Base-by-base conservation (phyloP, 169 alveolate genomes). In the Eimeria zaria region DNA sequence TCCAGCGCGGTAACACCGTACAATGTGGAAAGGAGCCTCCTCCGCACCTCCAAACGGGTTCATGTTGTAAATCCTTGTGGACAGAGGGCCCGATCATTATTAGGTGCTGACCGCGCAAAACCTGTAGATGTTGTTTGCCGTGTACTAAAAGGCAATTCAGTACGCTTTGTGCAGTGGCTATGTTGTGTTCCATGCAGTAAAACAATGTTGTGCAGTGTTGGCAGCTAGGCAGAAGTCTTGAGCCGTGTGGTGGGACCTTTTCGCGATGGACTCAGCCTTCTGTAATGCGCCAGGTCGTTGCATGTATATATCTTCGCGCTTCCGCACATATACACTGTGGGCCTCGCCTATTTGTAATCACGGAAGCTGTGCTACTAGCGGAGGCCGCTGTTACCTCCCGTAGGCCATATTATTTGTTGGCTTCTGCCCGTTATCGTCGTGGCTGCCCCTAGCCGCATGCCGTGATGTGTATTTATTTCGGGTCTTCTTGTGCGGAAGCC, bases 151-250 rank as follows among this genome's bases (percentile, higher is more conserved):
- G 90, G 90, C 71, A 48, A 81, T 81, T 33, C 27, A 48, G 12
- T 81, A 30, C 48, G 51, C 62, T 30, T 12, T 53, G 53, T 48
- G 90, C 74, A 55, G 90, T 81, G 46, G 90, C 74, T 51, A 5
- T 81, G 58, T 81, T 81, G 90, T 53, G 74, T 81, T 81, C 41
- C 30, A 81, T 81, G 90, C 90, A 81, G 90, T 81, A 51, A 36
- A 44, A 27, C 4, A 44, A 20, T 80, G 44, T 51, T 81, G 90
- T 51, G 71, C 90, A 81, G 73, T 33, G 90, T n/a, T 53, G 90
- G 69, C 90, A 81, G 71, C 90, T 55, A 51, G 90, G 51, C 90
- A 48, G 67, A 3, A 39, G 60, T 27, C 69, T n/a, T 80, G 58
- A 51, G 30, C 73, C 51, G 71, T 46, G 51, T 71, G 51, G n/a